These are phyloP conservation scores for Fraxinus quadrangulata DNA, from an alignment of 257 asterid genomes.

Conservation along the genomic window DNA sequence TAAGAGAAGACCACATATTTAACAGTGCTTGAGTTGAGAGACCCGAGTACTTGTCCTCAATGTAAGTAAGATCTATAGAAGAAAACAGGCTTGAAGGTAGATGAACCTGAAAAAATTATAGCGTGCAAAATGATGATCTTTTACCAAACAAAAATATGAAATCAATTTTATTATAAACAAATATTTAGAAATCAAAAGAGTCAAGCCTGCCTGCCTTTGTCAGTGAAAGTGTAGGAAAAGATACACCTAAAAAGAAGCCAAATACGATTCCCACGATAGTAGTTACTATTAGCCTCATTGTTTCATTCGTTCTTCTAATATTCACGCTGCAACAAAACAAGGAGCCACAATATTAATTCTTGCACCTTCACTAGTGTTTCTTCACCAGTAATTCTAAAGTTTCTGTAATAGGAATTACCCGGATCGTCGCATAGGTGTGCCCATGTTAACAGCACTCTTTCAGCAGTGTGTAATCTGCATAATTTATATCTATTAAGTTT, in stretches of 20 bases:
- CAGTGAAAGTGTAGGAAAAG: slow-evolving; percentile 69
- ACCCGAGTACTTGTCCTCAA: slow-evolving; percentile 82
- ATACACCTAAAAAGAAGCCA: slow-evolving; percentile 86
- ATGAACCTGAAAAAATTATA: slow-evolving; percentile 46
- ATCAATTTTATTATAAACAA: slow-evolving; percentile 8
- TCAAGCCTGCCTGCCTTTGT: slow-evolving; percentile 59
- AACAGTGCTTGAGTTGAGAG: slow-evolving; percentile 78
- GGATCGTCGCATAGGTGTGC: slow-evolving; percentile 40
- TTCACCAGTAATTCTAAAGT: not conserved
- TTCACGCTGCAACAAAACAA: slow-evolving; percentile 47
- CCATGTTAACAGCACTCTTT: slow-evolving; percentile 43
- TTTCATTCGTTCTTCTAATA: slow-evolving; percentile 63
- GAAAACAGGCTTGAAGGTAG: slow-evolving; percentile 58
- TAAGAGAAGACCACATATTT: slow-evolving; percentile 75
- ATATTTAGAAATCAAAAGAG: not conserved
- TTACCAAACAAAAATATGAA: slow-evolving; percentile 11
- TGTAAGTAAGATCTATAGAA: slow-evolving; percentile 57
- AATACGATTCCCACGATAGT: slow-evolving; percentile 69
- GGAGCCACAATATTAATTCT: slow-evolving; percentile 14
- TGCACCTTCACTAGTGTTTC: not conserved
- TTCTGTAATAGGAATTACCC: not conserved
- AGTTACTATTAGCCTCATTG: slow-evolving; percentile 73
- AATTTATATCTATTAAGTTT: slow-evolving; percentile 26
- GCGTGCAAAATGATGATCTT: slow-evolving; percentile 20
- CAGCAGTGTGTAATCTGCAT: slow-evolving; percentile 31